Conservation (phyloP, 495 filamentous ascomycete genomes). For the Hypoxylon fuscum region DNA sequence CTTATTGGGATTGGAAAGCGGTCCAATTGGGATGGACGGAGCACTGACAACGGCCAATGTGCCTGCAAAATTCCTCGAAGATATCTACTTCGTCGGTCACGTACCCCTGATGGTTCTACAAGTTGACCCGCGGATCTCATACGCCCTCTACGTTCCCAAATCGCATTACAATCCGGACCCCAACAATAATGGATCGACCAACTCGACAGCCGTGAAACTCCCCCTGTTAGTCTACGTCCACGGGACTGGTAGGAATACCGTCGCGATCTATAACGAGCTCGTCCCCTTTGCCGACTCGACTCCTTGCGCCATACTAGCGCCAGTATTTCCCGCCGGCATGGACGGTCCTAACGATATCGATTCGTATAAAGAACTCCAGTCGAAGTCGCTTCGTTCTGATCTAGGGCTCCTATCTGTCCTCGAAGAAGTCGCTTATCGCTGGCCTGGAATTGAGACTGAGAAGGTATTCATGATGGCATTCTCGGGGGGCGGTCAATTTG, state of each 20-base stretch:
- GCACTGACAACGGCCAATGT: conserved; percentile 45
- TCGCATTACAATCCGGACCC: conserved; percentile 31
- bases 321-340: conserved; percentile 31
- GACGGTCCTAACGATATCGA: conserved; percentile 30
- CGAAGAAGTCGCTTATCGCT: conserved; percentile 35
- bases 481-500: conserved; percentile 42
- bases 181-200: neutral
- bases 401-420: conserved; percentile 19
- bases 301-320: conserved; percentile 30
- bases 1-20: conserved; percentile 36
- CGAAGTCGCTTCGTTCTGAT: conserved; percentile 26
- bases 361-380: conserved; percentile 27
- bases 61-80: conserved; percentile 22
- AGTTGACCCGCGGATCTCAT: conserved; percentile 34
- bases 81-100: conserved; percentile 29
- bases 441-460: conserved; percentile 31
- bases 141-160: conserved; percentile 32
- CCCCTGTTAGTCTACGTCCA: conserved; percentile 34
- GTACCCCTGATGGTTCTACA: conserved; percentile 30
- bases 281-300: conserved; percentile 25
- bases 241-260: conserved; percentile 17
- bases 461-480: conserved; percentile 42
- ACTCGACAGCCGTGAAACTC: conserved; percentile 10
- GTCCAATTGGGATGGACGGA: conserved; percentile 56
- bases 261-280: conserved; percentile 18